A percentile compares a stretch with the other conserved stretches of the same genome.
phyloP scores from a whole-genome alignment of 106 monocot genomes.

The Dendrobium nobile region DNA sequence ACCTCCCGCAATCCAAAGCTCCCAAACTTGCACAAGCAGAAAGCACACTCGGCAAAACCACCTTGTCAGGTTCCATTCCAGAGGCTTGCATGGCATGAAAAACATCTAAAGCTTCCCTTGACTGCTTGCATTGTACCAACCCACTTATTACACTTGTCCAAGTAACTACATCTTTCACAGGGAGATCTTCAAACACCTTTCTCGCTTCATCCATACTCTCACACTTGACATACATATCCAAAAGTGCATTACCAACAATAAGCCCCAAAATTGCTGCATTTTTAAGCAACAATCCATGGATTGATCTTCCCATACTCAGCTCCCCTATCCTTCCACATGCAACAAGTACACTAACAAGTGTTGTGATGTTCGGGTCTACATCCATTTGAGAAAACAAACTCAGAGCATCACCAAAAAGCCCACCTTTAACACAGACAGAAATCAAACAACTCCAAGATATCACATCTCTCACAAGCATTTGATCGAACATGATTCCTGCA shows the following conservation, averaged over 20 bases:
- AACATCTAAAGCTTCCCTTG: constrained; percentile 30
- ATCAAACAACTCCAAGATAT: constrained; percentile 78
- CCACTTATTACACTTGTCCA: constrained; percentile 70
- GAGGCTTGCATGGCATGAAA: constrained; percentile 45
- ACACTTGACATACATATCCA: constrained; percentile 76
- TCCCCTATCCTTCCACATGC: constrained; percentile 40
- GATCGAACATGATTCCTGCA: constrained; percentile 43
- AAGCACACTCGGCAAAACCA: constrained; percentile 49
- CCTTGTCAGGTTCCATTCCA: constrained; percentile 44
- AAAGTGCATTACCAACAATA: constrained; percentile 42
- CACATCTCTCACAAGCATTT: constrained; percentile 56
- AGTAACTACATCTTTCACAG: constrained; percentile 34
- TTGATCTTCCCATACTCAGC: constrained; percentile 23
- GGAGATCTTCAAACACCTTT: constrained; percentile 44
- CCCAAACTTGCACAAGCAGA: constrained; percentile 64
- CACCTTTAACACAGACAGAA: constrained; percentile 55
- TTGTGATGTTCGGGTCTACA: constrained; percentile 46
- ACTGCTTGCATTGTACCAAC: constrained; percentile 35
- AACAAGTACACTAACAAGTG: constrained; percentile 46
- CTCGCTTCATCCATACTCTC: constrained; percentile 21
- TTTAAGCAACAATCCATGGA: constrained; percentile 51
- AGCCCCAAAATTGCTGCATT: constrained; percentile 5
- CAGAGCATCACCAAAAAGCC: constrained; percentile 29
- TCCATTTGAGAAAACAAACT: constrained; percentile 49
- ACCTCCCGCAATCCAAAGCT: constrained; percentile 43